Evolutionary conservation across 106 monocot species (phyloP).

Genomic region (Hemerocallis citrina): DNA sequence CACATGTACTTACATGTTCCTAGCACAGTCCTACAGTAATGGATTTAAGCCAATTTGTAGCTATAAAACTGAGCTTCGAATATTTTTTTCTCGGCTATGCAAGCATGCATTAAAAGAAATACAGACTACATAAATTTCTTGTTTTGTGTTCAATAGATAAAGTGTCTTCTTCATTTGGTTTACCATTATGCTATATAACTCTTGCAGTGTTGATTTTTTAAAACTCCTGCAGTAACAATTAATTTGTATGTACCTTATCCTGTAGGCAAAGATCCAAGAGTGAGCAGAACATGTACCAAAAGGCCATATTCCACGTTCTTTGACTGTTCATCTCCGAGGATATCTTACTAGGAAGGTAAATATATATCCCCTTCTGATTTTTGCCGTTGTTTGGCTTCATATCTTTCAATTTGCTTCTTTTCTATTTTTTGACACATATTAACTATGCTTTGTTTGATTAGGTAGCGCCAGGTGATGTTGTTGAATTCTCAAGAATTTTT

Average conservation of each 20-base stretch:
- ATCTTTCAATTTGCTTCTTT: neutral
- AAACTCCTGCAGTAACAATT: neutral
- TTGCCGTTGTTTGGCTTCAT: neutral
- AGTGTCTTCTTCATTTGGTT: too few species aligned
- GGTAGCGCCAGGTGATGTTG: conserved; percentile 94
- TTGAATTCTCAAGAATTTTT: conserved; percentile 92
- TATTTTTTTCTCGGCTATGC: too few species aligned
- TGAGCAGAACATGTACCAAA: conserved; percentile 99
- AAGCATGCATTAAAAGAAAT: too few species aligned
- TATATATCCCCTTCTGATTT: neutral
- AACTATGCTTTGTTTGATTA: conserved; percentile 16
- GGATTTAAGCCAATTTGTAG: too few species aligned
- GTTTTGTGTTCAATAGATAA: too few species aligned
- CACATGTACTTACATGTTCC: too few species aligned
- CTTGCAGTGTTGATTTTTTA: too few species aligned
- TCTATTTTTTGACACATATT: neutral
- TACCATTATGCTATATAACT: too few species aligned
- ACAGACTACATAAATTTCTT: too few species aligned
- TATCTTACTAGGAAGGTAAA: conserved; percentile 92
- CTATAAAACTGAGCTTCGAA: too few species aligned
- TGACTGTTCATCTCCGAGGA: conserved; percentile 92
- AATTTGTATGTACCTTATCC: neutral
- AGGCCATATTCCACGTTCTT: conserved; percentile 94
- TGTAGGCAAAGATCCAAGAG: conserved; percentile 92
- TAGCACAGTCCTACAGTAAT: too few species aligned